Evolutionary conservation across 768 basidiomycete genomes (phyloP).

Genomic region (Filobasidium floriforme): DNA sequence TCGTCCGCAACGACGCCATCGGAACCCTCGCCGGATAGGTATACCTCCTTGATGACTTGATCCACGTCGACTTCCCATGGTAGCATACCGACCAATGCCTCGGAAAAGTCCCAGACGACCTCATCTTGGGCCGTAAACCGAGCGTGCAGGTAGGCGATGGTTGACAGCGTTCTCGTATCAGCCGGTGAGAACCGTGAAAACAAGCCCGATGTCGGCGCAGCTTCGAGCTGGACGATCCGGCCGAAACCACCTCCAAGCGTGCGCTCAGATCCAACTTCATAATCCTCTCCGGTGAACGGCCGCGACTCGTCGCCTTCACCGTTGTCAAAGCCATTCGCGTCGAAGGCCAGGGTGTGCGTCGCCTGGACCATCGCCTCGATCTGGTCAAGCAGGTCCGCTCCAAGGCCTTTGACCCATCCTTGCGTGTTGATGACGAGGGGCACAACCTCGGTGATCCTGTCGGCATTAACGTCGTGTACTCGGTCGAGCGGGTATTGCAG

Average conservation of each 20-base stretch:
- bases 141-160: slow-evolving; percentile 69
- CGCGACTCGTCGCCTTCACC: slow-evolving; percentile 15
- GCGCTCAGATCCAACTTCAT: background rate
- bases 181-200: slow-evolving; percentile 53
- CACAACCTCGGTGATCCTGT: slow-evolving; percentile 54
- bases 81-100: slow-evolving; percentile 59
- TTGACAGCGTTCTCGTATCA: slow-evolving; percentile 62
- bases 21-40: slow-evolving; percentile 63
- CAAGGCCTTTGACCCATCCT: slow-evolving; percentile 93
- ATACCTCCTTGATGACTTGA: slow-evolving; percentile 56
- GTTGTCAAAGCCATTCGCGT: slow-evolving; percentile 2
- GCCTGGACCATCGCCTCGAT: slow-evolving; percentile 64
- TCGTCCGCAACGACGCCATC: slow-evolving; percentile 73
- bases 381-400: slow-evolving; percentile 63
- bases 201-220: slow-evolving; percentile 50
- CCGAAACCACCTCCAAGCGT: slow-evolving; percentile 6
- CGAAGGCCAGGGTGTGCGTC: slow-evolving; percentile 53
- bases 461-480: slow-evolving; percentile 31
- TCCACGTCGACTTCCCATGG: slow-evolving; percentile 67
- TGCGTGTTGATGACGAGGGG: slow-evolving; percentile 91
- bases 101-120: slow-evolving; percentile 59
- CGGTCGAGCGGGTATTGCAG: slow-evolving; percentile 47
- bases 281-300: slow-evolving; percentile 25
- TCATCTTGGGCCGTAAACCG: slow-evolving; percentile 25
- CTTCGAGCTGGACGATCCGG: slow-evolving; percentile 41